phyloP scores from a whole-genome alignment of 2,329 filamentous ascomycete species.

The Penicillium sp. region DNA sequence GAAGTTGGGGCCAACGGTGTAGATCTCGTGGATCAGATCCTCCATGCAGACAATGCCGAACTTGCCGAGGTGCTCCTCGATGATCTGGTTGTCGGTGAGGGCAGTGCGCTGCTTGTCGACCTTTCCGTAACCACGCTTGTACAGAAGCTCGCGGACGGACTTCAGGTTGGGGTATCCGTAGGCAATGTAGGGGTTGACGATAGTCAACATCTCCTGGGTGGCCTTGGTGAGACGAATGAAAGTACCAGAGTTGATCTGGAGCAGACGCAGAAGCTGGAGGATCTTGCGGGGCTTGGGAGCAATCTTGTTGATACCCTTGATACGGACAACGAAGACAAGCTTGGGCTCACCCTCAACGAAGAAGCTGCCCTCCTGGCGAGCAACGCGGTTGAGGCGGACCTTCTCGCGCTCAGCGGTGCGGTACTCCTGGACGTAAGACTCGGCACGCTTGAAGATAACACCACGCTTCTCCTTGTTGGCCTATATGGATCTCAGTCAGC shows the following conservation, averaged over 20 bases:
- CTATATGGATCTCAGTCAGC: slow-evolving; percentile 50
- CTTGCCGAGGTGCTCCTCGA: slow-evolving; percentile 95
- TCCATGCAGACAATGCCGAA: slow-evolving; percentile 99
- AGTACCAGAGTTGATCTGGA: slow-evolving; percentile 99
- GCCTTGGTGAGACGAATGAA: slow-evolving; percentile 98
- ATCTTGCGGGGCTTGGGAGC: slow-evolving; percentile 99
- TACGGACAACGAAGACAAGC: slow-evolving; percentile 96
- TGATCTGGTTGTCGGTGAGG: slow-evolving; percentile 95
- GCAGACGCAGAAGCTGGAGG: slow-evolving; percentile 96
- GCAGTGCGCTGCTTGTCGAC: slow-evolving; percentile 96
- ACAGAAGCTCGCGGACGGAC: slow-evolving; percentile 97
- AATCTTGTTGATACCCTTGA: slow-evolving; percentile 99
- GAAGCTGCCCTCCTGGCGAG: slow-evolving; percentile 89
- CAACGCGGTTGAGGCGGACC: slow-evolving; percentile 83
- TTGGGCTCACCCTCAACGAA: slow-evolving; percentile 94
- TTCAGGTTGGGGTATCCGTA: slow-evolving; percentile 99
- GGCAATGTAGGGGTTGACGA: slow-evolving; percentile 98
- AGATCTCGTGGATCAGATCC: slow-evolving; percentile 99
- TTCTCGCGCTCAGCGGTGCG: slow-evolving; percentile 97
- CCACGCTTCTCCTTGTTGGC: slow-evolving; percentile 98
- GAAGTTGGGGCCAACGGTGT: slow-evolving; percentile 98
- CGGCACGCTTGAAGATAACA: slow-evolving; percentile 99
- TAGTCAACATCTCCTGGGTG: slow-evolving; percentile 93
- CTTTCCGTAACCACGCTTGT: slow-evolving; percentile 99
- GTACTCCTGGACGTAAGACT: slow-evolving; percentile 99